Percentiles rank a stretch among this genome's conserved stretches.
Conservation (phyloP, 2,329 filamentous ascomycete species). For the Lachnellula cervina region DNA sequence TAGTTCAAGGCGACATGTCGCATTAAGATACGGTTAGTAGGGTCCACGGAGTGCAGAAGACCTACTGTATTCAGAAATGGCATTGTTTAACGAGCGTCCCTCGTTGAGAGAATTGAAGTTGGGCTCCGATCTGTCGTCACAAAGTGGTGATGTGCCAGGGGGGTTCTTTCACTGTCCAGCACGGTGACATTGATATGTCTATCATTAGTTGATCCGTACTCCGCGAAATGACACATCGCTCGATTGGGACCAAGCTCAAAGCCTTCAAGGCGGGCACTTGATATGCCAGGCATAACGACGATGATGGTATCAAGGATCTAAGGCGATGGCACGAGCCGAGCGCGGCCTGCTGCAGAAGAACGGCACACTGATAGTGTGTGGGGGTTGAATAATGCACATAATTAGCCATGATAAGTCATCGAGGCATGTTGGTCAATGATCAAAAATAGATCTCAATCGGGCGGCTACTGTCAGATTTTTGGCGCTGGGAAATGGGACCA, state of each 20-base stretch:
- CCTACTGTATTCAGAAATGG: neutral
- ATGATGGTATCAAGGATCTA: slow-evolving; percentile 1
- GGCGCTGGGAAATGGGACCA: slow-evolving; percentile 11
- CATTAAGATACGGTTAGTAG: neutral
- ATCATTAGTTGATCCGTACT: slow-evolving; percentile 11
- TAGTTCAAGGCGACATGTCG: neutral
- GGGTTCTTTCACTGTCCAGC: neutral
- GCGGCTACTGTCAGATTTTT: slow-evolving; percentile 18
- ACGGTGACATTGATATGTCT: slow-evolving; percentile 6
- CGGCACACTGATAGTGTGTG: neutral
- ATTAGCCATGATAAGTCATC: slow-evolving; percentile 10
- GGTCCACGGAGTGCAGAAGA: neutral
- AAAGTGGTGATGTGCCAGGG: no score
- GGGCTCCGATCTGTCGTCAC: no score
- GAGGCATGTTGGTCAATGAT: neutral
- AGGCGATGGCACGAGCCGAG: slow-evolving; percentile 1
- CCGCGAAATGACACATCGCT: slow-evolving; percentile 15
- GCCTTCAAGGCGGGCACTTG: slow-evolving; percentile 2
- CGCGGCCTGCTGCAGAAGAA: slow-evolving; percentile 1
- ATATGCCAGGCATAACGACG: neutral
- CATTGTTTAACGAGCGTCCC: neutral
- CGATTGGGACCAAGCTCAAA: slow-evolving; percentile 6
- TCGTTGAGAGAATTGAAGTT: no score
- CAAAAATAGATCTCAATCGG: slow-evolving; percentile 27
- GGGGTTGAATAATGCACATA: slow-evolving; percentile 8